Base-by-base conservation (phyloP, 2,329 filamentous ascomycete species). In the Sporothrix sp. region DNA sequence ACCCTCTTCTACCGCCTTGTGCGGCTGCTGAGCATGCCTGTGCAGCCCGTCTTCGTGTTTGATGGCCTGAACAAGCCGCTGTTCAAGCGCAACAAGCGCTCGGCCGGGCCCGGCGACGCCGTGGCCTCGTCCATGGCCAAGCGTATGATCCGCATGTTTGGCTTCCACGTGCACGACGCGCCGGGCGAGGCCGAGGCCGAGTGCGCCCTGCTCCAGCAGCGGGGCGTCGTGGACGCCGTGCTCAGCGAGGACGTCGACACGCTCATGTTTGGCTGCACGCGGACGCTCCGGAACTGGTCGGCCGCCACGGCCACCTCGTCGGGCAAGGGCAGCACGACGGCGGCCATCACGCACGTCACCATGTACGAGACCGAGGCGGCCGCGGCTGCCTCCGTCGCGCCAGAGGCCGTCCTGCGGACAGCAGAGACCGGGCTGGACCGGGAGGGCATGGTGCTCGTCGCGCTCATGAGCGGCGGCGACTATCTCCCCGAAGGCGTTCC, bases 181-280 rank as follows among this genome's bases (percentile, higher is more conserved):
- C 93, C 91, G 0, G 93, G 93, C 9, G 93, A 98, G 63, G 93
- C 91, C 3, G 93, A 98, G 64, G 93, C 93, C 1, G 93, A 98
- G 68, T 98, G 93, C 58, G 93, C 93, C 0, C 69, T 93, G 14
- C 67, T 98, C 3, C 90, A 98, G 62, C 75, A 76, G 53, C 76
- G 83, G 40, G 89, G 88, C 1, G 72, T 95, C 8, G 90, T 95
- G 1, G 93, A 98, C 65, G 91, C 87, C 0, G 93, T 97, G 1
- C 73, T 98, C 59, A 96, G 87, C 64, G 90, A 98, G 64, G 93
- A 98, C 71, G 89, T 96, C 38, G 93, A 98, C 63, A 93, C 91
- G 2, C 78, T 97, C 60, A 97, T 97, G 91, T 97, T 97, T 68
- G 93, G 93, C 1, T 93, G 88, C 56, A 82, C 78, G 0, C 68